Percentiles rank a stretch among this genome's conserved stretches.
Conservation (phyloP, 345 rosid genomes). For the Rubroshorea leprosula region DNA sequence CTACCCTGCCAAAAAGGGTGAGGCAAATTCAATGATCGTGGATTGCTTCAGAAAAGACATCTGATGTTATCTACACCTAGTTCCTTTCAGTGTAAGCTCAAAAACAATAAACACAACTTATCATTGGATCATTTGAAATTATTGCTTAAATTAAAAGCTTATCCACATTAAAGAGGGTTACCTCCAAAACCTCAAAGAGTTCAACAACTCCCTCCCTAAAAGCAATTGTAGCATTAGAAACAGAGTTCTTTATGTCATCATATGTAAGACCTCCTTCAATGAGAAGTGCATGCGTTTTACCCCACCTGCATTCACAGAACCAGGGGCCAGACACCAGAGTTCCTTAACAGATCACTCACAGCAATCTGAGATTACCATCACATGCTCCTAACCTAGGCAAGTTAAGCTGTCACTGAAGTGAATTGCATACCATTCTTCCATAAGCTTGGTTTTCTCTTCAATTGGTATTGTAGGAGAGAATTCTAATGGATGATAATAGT, state of each 20-base stretch:
- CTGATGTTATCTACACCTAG: background rate
- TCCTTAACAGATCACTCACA: background rate
- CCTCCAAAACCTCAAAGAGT: conserved; percentile 77
- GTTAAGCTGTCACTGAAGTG: background rate
- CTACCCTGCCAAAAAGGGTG: too few relatives aligned
- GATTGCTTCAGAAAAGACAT: too few relatives aligned
- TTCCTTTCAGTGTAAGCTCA: background rate
- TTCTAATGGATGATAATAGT: conserved; percentile 75
- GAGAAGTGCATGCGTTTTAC: conserved; percentile 72
- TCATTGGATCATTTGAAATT: background rate
- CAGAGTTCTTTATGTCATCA: conserved; percentile 70
- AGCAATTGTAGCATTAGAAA: conserved; percentile 50
- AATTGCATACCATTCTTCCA: conserved; percentile 76
- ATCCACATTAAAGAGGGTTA: conserved; percentile 18
- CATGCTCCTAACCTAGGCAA: background rate
- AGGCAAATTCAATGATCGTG: too few relatives aligned
- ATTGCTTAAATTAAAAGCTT: too few relatives aligned
- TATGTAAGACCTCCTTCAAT: conserved; percentile 83
- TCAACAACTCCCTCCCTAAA: conserved; percentile 80
- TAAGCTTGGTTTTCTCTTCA: conserved; percentile 80
- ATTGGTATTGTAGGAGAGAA: conserved; percentile 58
- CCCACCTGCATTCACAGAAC: conserved; percentile 58
- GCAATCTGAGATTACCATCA: background rate
- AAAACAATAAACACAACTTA: background rate
- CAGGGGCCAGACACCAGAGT: conserved; percentile 3